phyloP scores from a whole-genome alignment of 2,329 filamentous ascomycete genomes.

The Trichoderma polysporum region DNA sequence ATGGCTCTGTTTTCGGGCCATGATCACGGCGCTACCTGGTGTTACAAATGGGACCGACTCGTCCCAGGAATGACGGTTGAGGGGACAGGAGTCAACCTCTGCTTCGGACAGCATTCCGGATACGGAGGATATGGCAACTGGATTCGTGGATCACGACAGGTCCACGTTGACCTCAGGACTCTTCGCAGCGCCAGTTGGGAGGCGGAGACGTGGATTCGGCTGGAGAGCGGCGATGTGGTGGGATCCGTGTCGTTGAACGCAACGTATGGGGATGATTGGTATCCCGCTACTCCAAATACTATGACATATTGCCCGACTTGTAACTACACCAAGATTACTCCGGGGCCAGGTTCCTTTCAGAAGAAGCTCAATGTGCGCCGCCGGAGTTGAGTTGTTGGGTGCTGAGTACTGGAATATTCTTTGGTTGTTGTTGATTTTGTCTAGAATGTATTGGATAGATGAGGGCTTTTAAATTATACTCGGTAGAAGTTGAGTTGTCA shows the following conservation, averaged over 20 bases:
- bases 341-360: conserved; percentile 19
- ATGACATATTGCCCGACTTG: conserved; percentile 33
- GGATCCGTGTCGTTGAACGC: conserved; percentile 56
- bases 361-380: not conserved
- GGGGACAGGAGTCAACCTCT: conserved; percentile 49
- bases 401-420: not conserved
- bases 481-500: not conserved
- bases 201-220: conserved; percentile 59
- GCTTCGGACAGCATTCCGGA: conserved; percentile 65
- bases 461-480: not conserved
- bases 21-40: conserved; percentile 64
- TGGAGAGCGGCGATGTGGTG: conserved; percentile 55
- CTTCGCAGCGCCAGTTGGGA: conserved; percentile 35
- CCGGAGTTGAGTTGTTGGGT: not conserved
- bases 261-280: conserved; percentile 58
- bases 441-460: conserved; percentile 6
- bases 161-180: conserved; percentile 47
- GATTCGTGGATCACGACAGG: conserved; percentile 59
- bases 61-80: conserved; percentile 35
- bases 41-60: conserved; percentile 47
- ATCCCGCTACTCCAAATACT: conserved; percentile 45
- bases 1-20: conserved; percentile 64
- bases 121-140: conserved; percentile 69
- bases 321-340: conserved; percentile 20
- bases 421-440: not conserved